Percentiles rank a stretch among this genome's conserved stretches.
phyloP scores from a whole-genome alignment of 2,329 filamentous ascomycete species.

The Malbranchea zuffiana region DNA sequence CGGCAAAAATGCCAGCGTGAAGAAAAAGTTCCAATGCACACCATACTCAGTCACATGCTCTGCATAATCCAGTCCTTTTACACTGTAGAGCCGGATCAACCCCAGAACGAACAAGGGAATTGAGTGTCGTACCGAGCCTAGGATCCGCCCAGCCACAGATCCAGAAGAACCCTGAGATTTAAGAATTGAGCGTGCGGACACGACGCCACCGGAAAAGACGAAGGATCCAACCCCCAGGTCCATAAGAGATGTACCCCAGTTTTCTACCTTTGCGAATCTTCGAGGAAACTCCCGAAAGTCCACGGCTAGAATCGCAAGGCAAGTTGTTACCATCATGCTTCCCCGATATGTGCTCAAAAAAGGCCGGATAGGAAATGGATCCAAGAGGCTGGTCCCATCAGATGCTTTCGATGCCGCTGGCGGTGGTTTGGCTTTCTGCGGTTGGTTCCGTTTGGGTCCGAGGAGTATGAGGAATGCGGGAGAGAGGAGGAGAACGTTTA shows the following conservation, averaged over 20 bases:
- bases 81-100: constrained; percentile 67
- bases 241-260: constrained; percentile 99
- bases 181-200: constrained; percentile 72
- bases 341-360: constrained; percentile 89
- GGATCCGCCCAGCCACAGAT: constrained; percentile 46
- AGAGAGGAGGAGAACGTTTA: constrained; percentile 62
- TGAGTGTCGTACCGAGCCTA: constrained; percentile 63
- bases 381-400: constrained; percentile 24
- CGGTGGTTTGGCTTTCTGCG: constrained; percentile 27
- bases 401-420: constrained; percentile 17
- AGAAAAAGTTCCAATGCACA: constrained; percentile 99
- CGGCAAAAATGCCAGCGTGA: constrained; percentile 78
- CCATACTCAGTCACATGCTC: constrained; percentile 97
- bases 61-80: constrained; percentile 90
- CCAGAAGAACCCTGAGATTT: constrained; percentile 41
- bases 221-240: constrained; percentile 95
- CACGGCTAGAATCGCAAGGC: constrained; percentile 86
- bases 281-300: constrained; percentile 90
- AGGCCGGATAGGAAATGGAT: constrained; percentile 66
- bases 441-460: constrained; percentile 22
- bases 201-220: constrained; percentile 84
- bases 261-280: constrained; percentile 94
- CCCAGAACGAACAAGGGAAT: constrained; percentile 73
- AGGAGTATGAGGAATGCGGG: constrained; percentile 56
- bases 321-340: constrained; percentile 82